Evolutionary conservation across 2,329 filamentous ascomycete species (phyloP), one percentile per base, ranked within the genome.

Genomic region (Davidsoniella eucalypti): DNA sequence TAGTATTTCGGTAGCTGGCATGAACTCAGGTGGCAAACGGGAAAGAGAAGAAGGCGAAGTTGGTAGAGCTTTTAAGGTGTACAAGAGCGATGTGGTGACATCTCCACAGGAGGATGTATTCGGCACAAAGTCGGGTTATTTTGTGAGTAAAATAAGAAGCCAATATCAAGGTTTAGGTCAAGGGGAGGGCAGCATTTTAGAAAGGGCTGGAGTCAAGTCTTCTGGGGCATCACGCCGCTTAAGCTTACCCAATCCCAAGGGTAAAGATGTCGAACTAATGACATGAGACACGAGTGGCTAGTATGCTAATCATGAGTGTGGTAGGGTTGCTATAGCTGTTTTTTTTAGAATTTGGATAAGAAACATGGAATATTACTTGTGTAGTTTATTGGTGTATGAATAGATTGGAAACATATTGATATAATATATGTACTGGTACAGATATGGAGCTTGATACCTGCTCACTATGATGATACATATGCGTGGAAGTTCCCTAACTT

Each of bases 371-470:
- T 23, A 23, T 9, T 33, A 12, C 8, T 33, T 4, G 4, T 25
- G 3, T 25, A n/a, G 6, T 42, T 21, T 10, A 8, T 41, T 47
- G 18, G 8, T 33, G 33, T 36, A 38, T 33, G 36, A 36, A 21
- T 17, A 10, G 9, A 48, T 23, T 23, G 16, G 18, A 47, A 23
- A 18, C 12, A 18, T 38, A 6, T 38, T 44, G 18, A 17, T 39
- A 36, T 49, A 39, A 17, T 42, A 21, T 26, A 49, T 45, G 47
- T 52, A 52, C 46, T 52, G 47, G 37, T 52, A 49, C 46, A 52
- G 25, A 46, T 21, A 12, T 18, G 33, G 40, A 51, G 44, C 36
- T 33, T 23, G 29, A 10, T 39, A 17, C 33, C 6, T 29, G 42
- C 29, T 36, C 47, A 39, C 8, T 16, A 37, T 44, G 14, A 23